phyloP scores from a whole-genome alignment of 1,284 basidiomycete species.

The Trichosporon ovoides region DNA sequence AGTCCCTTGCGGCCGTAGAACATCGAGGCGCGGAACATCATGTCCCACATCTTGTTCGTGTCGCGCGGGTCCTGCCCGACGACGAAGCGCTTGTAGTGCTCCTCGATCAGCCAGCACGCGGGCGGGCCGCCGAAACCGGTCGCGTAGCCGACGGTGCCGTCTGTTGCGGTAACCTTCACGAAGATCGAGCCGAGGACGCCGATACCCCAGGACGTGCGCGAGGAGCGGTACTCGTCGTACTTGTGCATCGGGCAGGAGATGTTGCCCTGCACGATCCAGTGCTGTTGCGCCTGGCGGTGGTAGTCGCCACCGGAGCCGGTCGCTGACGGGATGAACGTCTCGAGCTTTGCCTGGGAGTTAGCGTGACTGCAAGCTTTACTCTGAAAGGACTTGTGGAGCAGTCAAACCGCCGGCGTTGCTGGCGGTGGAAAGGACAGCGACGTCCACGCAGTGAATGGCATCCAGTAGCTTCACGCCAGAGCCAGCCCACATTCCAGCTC shows the following conservation, averaged over 20 bases:
- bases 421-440: too few relatives aligned
- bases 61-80: conserved; percentile 54
- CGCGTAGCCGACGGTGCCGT: conserved; percentile 54
- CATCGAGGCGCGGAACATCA: conserved; percentile 51
- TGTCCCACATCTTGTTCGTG: conserved; percentile 53
- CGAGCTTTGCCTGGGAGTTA: conserved; percentile 46
- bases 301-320: conserved; percentile 55
- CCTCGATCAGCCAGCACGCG: conserved; percentile 56
- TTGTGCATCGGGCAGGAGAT: conserved; percentile 52
- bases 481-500: too few relatives aligned
- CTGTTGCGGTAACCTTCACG: conserved; percentile 52
- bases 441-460: too few relatives aligned
- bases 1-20: conserved; percentile 56
- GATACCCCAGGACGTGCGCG: conserved; percentile 52
- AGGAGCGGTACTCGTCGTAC: conserved; percentile 52
- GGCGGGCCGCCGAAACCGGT: conserved; percentile 57
- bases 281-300: conserved; percentile 48
- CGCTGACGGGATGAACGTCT: conserved; percentile 49
- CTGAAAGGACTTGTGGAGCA: too few relatives aligned
- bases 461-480: too few relatives aligned
- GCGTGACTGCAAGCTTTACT: too few relatives aligned
- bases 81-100: conserved; percentile 55
- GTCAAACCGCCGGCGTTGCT: too few relatives aligned
- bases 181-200: conserved; percentile 53
- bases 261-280: conserved; percentile 48